Conservation (phyloP, 768 basidiomycete genomes). For the Pholiota microspora region DNA sequence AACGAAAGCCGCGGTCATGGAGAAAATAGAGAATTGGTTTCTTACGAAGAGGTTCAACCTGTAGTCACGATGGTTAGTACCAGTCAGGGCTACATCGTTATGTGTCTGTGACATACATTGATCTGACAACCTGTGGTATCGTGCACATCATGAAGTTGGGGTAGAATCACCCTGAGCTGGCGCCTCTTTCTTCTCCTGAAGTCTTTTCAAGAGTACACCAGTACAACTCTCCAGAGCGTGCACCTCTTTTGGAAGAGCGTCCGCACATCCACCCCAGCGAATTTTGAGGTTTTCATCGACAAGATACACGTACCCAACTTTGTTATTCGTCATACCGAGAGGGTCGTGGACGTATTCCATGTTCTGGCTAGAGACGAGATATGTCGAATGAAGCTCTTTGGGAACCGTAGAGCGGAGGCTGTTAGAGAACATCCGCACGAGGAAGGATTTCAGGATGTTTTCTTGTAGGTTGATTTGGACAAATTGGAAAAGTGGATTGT, state of each 20-base stretch:
- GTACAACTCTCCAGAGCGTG: conserved; percentile 67
- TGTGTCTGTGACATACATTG: no score
- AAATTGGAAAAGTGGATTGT: conserved; percentile 65
- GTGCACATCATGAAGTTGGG: not conserved
- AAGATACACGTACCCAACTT: conserved; percentile 89
- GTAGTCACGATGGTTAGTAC: no score
- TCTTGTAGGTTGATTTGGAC: conserved; percentile 92
- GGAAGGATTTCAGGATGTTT: conserved; percentile 87
- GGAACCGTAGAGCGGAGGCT: conserved; percentile 71
- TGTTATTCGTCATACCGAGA: conserved; percentile 85
- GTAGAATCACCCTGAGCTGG: not conserved
- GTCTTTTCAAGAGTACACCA: conserved; percentile 63
- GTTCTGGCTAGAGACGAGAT: conserved; percentile 79
- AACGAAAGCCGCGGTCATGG: no score
- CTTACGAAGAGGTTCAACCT: no score
- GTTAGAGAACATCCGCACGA: conserved; percentile 82
- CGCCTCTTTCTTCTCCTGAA: conserved; percentile 30
- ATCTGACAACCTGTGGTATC: no score
- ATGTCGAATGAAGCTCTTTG: conserved; percentile 59
- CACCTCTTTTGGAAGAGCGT: conserved; percentile 74
- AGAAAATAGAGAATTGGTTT: no score
- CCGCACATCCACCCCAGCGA: conserved; percentile 91
- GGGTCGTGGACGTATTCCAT: conserved; percentile 85
- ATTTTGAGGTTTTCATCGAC: conserved; percentile 83
- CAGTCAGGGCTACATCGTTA: no score